Evolutionary conservation across 805 yeast genomes (phyloP).

Genomic region (Scheffersomyces amazonensis): DNA sequence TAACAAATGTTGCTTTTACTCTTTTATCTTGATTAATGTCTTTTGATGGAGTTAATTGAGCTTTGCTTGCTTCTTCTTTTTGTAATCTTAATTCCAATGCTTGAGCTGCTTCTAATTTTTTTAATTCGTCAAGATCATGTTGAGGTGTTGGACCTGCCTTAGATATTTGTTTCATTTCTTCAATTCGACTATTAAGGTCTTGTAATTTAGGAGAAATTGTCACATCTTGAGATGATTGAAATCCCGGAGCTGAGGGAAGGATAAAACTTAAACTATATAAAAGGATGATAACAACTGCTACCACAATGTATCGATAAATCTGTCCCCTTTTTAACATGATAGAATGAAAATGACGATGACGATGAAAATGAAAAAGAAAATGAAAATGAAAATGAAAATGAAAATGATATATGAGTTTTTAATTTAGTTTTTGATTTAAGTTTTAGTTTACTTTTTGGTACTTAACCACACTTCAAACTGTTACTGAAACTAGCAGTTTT

Average conservation of each 20-base stretch:
- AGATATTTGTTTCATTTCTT: neutral
- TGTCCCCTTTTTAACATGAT: neutral
- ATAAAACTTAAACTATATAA: neutral
- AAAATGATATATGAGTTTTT: too few relatives aligned
- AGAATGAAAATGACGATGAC: neutral
- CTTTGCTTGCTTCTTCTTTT: neutral
- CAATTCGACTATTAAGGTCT: neutral
- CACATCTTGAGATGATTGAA: too few relatives aligned
- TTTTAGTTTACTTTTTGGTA: too few relatives aligned
- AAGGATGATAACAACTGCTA: neutral
- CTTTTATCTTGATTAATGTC: neutral
- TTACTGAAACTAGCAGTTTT: too few relatives aligned
- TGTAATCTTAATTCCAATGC: neutral
- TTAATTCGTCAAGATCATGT: neutral
- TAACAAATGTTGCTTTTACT: conserved; percentile 64
- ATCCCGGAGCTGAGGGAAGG: too few relatives aligned
- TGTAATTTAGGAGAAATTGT: too few relatives aligned
- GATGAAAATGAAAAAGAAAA: too few relatives aligned
- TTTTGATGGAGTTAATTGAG: neutral
- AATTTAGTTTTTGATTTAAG: too few relatives aligned
- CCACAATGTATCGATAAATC: neutral
- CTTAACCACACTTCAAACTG: too few relatives aligned
- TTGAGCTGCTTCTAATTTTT: neutral
- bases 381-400: neutral
- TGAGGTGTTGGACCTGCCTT: neutral